Base-by-base conservation (phyloP, 1,284 basidiomycete genomes). In the Chondrostereum purpureum region DNA sequence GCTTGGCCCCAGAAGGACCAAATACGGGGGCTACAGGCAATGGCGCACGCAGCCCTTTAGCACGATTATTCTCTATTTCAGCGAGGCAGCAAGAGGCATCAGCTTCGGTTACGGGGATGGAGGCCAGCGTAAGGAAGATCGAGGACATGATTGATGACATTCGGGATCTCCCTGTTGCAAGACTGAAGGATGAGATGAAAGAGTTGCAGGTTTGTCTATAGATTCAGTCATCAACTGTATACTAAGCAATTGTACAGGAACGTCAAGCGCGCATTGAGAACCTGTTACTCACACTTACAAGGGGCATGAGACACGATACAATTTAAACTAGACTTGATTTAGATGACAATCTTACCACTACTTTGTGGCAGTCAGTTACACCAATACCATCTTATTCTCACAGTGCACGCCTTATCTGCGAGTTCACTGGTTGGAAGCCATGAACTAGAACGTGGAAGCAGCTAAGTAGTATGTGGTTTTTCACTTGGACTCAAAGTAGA, bases 221-320 rank as follows among this genome's bases (percentile, higher is more conserved):
- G 3, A 46, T 31, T 27, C 27, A 5, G 8, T 35, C 21, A 23
- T 23, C 39, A 18, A 27, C 52, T 6, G 53, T 45, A 36, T 24
- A 43, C 17, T 41, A 12, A 22, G 5, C 38, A 38, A 38, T 8
- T 41, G 38, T n/a, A 3, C 51, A 87, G 83, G 83, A 87, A 43
- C 80, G 83, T 36, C 86, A 89, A 66, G 78, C 80, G 18, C 73
- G 87, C 23, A 90, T 90, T 52, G 87, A 90, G 60, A 77, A 73
- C 45, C 65, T 90, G 36, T 55, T 90, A 41, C 57, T 78, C 31
- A 67, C 68, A 47, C 62, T 80, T 44, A 77, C 78, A 2, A 63
- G 73, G 40, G 69, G 68, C 0, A 67, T 70, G 69, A 63, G 72
- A 46, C 67, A 70, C 45, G 70, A 71, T 75, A 56, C 36, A 16